Evolutionary conservation across 352 stramenopile species (phyloP), one percentile per base, ranked within the genome.

Genomic region (Globisporangium parvum): DNA sequence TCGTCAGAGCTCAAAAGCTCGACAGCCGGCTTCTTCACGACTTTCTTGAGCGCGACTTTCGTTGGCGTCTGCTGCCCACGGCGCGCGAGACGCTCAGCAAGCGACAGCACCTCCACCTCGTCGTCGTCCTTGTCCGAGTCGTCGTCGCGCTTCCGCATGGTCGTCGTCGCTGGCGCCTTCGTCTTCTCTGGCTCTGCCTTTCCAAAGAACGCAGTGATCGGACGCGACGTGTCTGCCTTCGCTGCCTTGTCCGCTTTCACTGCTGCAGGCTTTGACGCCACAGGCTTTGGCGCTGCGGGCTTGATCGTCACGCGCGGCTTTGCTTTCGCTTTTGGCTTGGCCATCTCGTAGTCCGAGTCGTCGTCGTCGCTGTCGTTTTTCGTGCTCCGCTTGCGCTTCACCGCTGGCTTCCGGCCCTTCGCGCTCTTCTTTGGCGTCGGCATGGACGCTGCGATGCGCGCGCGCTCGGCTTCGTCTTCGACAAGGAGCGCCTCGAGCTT

Each of bases 401-500:
- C 59, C 23, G 66, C 65, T 45, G 76, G 41, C 44, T 76, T 88
- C 47, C 64, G 57, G 11, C 67, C 59, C 24, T 63, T 75, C 6
- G 61, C 54, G n/a, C 56, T 70, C 42, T 78, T 77, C 59, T 87
- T 93, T 33, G 69, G 67, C 20, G 78, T 77, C n/a, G 79, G 71
- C 0, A 74, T 79, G 20, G 85, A 80, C 17, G 79, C 66, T 35
- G 85, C 63, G 45, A 88, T 63, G 28, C 62, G 63, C 24, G 79
- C 70, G 4, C 81, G 75, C 26, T 83, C 66, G 28, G 71, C 66
- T 33, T 96, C 82, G 2, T 83, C 77, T 26, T 92, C 81, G 21
- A 66, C 55, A 10, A 97, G 60, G 24, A 87, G 68, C 33, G 70
- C 66, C 31, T 96, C 87, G 6, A 97, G 71, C 17, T 73, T 81